These are phyloP conservation scores for Diaporthe sp. DNA, from an alignment of 2,329 filamentous ascomycete species.

Conservation along the genomic window DNA sequence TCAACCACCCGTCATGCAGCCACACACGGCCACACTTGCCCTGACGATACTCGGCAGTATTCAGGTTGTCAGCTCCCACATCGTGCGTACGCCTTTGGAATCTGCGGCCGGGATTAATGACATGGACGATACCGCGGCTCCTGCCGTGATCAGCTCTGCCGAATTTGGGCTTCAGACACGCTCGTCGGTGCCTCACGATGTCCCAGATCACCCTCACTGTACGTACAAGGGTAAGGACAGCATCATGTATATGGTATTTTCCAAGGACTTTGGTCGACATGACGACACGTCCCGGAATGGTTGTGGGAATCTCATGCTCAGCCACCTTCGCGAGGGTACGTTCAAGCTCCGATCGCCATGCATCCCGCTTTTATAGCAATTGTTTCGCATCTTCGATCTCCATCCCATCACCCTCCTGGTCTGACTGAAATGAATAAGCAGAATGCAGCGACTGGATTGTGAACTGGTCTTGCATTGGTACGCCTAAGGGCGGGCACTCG, in stretches of 20 bases:
- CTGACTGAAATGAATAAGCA: background rate
- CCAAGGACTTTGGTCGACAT: background rate
- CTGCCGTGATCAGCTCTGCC: too few relatives aligned
- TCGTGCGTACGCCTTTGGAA: background rate
- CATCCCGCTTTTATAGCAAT: background rate
- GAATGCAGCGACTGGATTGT: background rate
- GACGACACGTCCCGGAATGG: background rate
- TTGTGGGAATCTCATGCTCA: background rate
- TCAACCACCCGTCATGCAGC: background rate
- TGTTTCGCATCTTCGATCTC: too few relatives aligned
- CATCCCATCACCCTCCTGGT: background rate
- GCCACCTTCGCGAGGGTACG: background rate
- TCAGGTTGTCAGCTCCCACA: background rate
- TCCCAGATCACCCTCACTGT: background rate
- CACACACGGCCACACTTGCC: background rate
- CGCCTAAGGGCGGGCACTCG: slow-evolving; percentile 10
- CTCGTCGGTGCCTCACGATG: background rate
- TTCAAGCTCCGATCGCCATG: background rate
- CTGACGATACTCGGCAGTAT: background rate
- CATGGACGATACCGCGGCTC: background rate
- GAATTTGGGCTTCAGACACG: background rate
- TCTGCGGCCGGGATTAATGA: background rate
- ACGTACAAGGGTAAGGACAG: background rate
- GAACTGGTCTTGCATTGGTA: background rate
- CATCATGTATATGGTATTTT: background rate